These are phyloP conservation scores for Pseudogymnoascus sp. DNA, from an alignment of 2,329 filamentous ascomycete species.

Conservation along the genomic window DNA sequence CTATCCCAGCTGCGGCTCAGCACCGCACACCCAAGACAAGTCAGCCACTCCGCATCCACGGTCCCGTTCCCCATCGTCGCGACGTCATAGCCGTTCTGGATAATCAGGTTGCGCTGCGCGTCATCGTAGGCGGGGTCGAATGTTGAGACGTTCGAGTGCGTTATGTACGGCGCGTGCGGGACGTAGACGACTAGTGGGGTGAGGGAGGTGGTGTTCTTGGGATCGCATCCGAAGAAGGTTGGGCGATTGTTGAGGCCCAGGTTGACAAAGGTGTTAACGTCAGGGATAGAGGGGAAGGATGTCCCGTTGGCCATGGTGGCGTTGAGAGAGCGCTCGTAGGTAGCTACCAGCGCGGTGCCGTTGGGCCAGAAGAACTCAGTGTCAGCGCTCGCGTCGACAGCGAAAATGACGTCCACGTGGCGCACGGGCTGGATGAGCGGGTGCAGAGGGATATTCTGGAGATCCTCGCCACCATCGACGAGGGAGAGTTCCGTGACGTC, in stretches of 20 bases:
- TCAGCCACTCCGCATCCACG: slow-evolving; percentile 65
- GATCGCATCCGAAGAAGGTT: slow-evolving; percentile 74
- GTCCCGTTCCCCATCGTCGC: slow-evolving; percentile 79
- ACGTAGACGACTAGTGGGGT: slow-evolving; percentile 76
- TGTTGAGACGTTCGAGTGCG: slow-evolving; percentile 71
- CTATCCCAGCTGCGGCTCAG: slow-evolving; percentile 68
- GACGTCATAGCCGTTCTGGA: slow-evolving; percentile 78
- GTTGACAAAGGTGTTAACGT: slow-evolving; percentile 71
- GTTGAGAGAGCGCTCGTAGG: slow-evolving; percentile 59
- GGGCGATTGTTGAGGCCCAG: slow-evolving; percentile 66
- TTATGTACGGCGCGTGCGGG: slow-evolving; percentile 75
- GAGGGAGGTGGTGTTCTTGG: slow-evolving; percentile 50
- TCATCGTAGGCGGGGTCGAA: slow-evolving; percentile 60
- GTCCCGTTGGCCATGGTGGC: slow-evolving; percentile 56
- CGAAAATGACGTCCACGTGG: slow-evolving; percentile 71
- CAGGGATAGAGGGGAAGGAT: slow-evolving; percentile 64
- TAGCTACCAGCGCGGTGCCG: slow-evolving; percentile 65
- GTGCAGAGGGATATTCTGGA: slow-evolving; percentile 72
- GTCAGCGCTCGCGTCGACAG: slow-evolving; percentile 71
- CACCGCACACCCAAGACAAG: slow-evolving; percentile 83
- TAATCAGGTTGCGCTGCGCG: slow-evolving; percentile 66
- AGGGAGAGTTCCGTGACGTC: slow-evolving; percentile 52
- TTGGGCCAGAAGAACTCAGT: slow-evolving; percentile 66
- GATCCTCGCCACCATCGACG: slow-evolving; percentile 71
- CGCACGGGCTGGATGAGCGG: slow-evolving; percentile 69